Evolutionary conservation across 441 rosid species (phyloP), one percentile per base, ranked within the genome.

Genomic region (Gossypium gossypioides): DNA sequence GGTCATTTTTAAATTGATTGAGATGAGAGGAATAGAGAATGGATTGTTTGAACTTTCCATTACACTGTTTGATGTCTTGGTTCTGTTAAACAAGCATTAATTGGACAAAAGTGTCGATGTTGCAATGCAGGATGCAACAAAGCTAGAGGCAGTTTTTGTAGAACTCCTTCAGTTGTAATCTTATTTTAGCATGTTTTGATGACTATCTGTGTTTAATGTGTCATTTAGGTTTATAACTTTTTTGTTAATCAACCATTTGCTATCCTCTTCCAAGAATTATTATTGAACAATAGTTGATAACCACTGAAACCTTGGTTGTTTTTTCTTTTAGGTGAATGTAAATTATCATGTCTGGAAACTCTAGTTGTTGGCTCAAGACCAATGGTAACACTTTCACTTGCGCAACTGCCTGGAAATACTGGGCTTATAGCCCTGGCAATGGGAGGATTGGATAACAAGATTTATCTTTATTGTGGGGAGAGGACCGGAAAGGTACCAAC

Each of bases 391-490:
- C 88, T 91, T 69, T 83, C 97, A 25, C 72, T 94, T 75, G 90
- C 88, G 1, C 89, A 88, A 70, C 74, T 94, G 83, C 97, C 98
- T 71, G 88, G 88, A 72, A 88, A 74, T 68, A 54, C 84, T 27
- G 80, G 85, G 68, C 76, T 84, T 54, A 70, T 89, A 54, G 82
- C 79, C 76, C 86, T 94, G n/a, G 97, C 92, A 3, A 81, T 90
- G 88, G 98, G 98, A 12, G 98, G 99, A 57, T 82, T 94, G 69
- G 99, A 94, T 76, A 92, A 78, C 80, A 90, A 87, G 84, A 77
- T 94, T 79, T 87, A 90, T 79, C 85, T 94, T 6, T 94, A 89
- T 76, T 82, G 86, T 68, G 91, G 91, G 46, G 86, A 86, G 75
- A 85, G 86, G 78, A 85, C 76, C 2, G 92, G 97, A 68, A 88